Base-by-base conservation (phyloP, 345 rosid genomes). In the Gossypium raimondii region DNA sequence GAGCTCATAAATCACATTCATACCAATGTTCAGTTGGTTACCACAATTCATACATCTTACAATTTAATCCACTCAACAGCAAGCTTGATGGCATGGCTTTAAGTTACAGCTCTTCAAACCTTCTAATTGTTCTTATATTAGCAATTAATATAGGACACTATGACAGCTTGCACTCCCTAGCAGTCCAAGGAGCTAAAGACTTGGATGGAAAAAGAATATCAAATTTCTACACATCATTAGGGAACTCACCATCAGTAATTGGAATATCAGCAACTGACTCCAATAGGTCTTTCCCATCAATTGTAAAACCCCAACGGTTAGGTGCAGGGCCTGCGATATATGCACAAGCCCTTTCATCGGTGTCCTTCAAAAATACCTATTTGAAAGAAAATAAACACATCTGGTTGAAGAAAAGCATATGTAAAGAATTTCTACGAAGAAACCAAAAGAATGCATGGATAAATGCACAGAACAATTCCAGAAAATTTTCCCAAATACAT, bases 271-370 rank as follows among this genome's bases (percentile, higher is more conserved):
- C 77, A 45, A 85, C 76, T 29, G 94, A 87, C 83, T 88, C 78
- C 56, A 91, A 88, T 16, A 95, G 90, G 77, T 95, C 97, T 82
- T 82, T 79, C 20, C 96, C 97, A 60, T 96, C 97, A 73, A 85
- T 92, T 18, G 97, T 88, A 76, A 90, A 86, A 75, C 99, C 98
- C 99, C 99, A 96, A 47, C 98, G 95, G 62, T 93, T 96, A 53
- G 99, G 98, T n/a, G 98, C 99, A 76, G 99, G 98, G 77, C 99
- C 99, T 2, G 98, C 97, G 80, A 96, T 92, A 82, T 96, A 96
- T 55, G 98, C 99, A 78, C 99, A 93, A 60, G 99, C 99, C 85
- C 99, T 90, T 83, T 96, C 99, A 79, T 96, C 99, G 4, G 98
- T 96, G 79, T 96, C 99, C 85, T 93, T 92, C 87, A 96, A 82